Conservation (phyloP, 2,329 filamentous ascomycete species). For the Monilinia vaccinii-corymbosi region DNA sequence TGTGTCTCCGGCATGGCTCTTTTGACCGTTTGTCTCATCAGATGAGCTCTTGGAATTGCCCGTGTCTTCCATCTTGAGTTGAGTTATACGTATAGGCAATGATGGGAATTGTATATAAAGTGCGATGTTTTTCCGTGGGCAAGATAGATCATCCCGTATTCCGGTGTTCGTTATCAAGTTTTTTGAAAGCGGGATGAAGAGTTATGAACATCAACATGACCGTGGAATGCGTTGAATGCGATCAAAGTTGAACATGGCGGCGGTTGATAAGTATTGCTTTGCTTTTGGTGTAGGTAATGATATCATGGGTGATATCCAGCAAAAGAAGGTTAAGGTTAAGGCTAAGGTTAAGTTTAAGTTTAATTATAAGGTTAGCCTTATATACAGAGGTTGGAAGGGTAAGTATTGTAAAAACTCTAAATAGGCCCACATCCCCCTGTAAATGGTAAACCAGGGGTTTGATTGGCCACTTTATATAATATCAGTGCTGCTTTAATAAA, state of each 20-base stretch:
- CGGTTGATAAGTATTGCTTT: not conserved
- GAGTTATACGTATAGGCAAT: not conserved
- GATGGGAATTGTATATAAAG: not conserved
- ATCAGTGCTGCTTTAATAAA: too few relatives aligned
- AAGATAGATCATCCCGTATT: not conserved
- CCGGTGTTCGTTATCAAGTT: not conserved
- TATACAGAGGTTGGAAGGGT: too few relatives aligned
- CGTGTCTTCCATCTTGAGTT: conserved; percentile 11
- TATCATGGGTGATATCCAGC: too few relatives aligned
- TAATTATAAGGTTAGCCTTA: too few relatives aligned
- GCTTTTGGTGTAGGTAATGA: not conserved
- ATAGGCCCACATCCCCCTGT: too few relatives aligned
- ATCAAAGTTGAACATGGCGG: not conserved
- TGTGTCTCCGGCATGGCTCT: conserved; percentile 3
- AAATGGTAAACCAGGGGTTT: too few relatives aligned
- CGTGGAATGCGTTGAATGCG: not conserved
- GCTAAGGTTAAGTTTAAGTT: too few relatives aligned
- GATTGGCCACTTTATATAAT: too few relatives aligned
- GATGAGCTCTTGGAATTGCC: conserved; percentile 17
- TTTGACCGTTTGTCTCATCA: too few relatives aligned
- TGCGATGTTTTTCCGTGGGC: not conserved
- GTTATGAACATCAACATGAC: not conserved
- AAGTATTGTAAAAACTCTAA: too few relatives aligned
- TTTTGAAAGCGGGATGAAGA: not conserved
- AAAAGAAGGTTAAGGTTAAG: too few relatives aligned